Conservation (phyloP, 345 rosid genomes). For the Aurinia saxatilis region DNA sequence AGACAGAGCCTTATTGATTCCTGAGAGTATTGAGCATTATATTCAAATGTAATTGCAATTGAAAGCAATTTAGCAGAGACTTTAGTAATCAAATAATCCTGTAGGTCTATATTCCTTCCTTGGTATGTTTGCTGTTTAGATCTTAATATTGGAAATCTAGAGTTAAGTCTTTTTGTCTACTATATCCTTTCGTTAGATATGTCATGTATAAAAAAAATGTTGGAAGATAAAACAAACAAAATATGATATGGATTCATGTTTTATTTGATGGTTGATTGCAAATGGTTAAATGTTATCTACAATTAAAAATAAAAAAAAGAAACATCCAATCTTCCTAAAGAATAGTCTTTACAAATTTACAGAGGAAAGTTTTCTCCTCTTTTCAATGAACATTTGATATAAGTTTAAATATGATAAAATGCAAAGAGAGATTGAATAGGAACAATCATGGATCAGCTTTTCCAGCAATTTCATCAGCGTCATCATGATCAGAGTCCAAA, state of each 20-base stretch:
- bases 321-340: constrained; percentile 9
- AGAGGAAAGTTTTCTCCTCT: constrained; percentile 18
- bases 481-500: constrained; percentile 30
- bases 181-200: neutral
- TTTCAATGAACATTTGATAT: constrained; percentile 5
- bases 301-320: neutral
- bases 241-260: constrained; percentile 1
- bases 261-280: neutral
- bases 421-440: constrained; percentile 10
- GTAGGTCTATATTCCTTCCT: constrained; percentile 1
- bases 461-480: constrained; percentile 49
- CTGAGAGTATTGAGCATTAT: constrained; percentile 7
- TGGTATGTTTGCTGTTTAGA: constrained; percentile 13
- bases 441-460: constrained; percentile 40
- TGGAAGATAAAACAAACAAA: neutral
- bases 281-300: constrained; percentile 10
- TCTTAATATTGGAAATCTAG: neutral
- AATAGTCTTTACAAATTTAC: constrained; percentile 26
- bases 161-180: constrained; percentile 6
- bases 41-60: neutral
- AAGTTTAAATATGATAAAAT: constrained; percentile 1
- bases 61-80: constrained; percentile 8
- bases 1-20: constrained; percentile 17
- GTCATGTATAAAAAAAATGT: constrained; percentile 4
- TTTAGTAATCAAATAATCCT: constrained; percentile 20